phyloP scores from a whole-genome alignment of 371 early-diverging fungal species.

The Mucor irregularis region DNA sequence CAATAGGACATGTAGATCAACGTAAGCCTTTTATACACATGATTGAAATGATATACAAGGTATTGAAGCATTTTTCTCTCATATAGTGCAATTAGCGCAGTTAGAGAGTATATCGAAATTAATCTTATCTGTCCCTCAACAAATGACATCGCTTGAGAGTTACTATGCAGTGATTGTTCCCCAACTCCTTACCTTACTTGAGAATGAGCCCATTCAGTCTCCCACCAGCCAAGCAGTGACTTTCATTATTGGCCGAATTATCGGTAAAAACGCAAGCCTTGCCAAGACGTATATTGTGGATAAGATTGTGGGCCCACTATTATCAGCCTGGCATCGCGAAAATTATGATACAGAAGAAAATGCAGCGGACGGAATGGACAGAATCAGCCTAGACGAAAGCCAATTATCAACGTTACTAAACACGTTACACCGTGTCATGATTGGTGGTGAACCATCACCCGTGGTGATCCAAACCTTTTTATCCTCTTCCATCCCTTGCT shows the following conservation, averaged over 20 bases:
- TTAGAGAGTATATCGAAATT: conserved; percentile 65
- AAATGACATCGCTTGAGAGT: conserved; percentile 58
- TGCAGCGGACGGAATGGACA: conserved; percentile 28
- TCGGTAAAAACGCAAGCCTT: conserved; percentile 50
- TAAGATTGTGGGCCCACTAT: conserved; percentile 45
- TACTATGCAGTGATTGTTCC: conserved; percentile 65
- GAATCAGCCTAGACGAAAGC: conserved; percentile 41
- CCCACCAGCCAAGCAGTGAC: conserved; percentile 47
- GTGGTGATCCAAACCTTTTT: conserved; percentile 57
- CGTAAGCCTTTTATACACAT: too few relatives aligned
- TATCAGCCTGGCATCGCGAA: conserved; percentile 29
- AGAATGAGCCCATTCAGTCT: conserved; percentile 23
- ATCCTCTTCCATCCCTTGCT: conserved; percentile 46
- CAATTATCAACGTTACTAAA: conserved; percentile 41
- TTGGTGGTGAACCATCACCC: conserved; percentile 68
- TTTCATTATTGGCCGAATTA: conserved; percentile 51
- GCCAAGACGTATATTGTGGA: conserved; percentile 56
- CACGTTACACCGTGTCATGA: conserved; percentile 54
- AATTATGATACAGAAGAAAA: conserved; percentile 10
- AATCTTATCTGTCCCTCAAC: conserved; percentile 65
- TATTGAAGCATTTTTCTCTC: neutral
- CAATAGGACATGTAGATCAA: conserved; percentile 55
- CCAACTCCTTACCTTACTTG: conserved; percentile 43
- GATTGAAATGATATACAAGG: too few relatives aligned
- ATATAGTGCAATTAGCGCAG: conserved; percentile 54